These are phyloP conservation scores for Fallopia convolvulus DNA, from an alignment of 148 eudicot species.

Conservation along the genomic window DNA sequence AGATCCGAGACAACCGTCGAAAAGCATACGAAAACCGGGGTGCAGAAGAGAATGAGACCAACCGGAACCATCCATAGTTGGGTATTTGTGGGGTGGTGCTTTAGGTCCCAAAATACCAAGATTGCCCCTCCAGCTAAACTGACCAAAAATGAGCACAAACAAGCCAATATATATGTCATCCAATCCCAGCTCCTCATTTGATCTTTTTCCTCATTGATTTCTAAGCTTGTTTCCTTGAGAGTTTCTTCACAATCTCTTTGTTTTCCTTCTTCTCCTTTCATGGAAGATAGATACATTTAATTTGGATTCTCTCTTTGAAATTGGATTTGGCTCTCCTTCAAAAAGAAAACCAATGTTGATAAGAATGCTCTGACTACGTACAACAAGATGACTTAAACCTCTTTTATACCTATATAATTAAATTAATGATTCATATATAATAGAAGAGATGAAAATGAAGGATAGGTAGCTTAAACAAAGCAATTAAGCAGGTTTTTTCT, in stretches of 20 bases:
- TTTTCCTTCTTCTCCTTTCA: background rate
- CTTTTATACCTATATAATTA: too few relatives aligned
- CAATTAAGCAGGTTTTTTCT: too few relatives aligned
- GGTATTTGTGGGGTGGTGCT: constrained; percentile 36
- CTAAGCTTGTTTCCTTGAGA: background rate
- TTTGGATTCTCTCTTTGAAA: too few relatives aligned
- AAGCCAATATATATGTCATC: constrained; percentile 15
- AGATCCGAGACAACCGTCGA: constrained; percentile 27
- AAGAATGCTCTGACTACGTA: background rate
- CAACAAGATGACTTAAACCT: too few relatives aligned
- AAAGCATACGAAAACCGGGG: constrained; percentile 38
- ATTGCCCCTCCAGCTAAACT: constrained; percentile 46
- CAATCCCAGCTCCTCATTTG: background rate
- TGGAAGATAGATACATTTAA: background rate
- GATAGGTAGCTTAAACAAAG: too few relatives aligned
- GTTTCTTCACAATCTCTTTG: too few relatives aligned
- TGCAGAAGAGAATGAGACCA: constrained; percentile 37
- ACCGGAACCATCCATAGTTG: constrained; percentile 72
- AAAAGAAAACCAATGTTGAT: background rate
- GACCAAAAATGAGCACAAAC: constrained; percentile 23
- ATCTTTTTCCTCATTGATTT: background rate
- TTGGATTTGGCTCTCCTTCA: background rate
- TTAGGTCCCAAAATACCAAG: constrained; percentile 40
- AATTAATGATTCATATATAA: too few relatives aligned
- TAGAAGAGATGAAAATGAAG: too few relatives aligned